Conservation (phyloP, 768 basidiomycete genomes). For the Agrocybe chaxingu region DNA sequence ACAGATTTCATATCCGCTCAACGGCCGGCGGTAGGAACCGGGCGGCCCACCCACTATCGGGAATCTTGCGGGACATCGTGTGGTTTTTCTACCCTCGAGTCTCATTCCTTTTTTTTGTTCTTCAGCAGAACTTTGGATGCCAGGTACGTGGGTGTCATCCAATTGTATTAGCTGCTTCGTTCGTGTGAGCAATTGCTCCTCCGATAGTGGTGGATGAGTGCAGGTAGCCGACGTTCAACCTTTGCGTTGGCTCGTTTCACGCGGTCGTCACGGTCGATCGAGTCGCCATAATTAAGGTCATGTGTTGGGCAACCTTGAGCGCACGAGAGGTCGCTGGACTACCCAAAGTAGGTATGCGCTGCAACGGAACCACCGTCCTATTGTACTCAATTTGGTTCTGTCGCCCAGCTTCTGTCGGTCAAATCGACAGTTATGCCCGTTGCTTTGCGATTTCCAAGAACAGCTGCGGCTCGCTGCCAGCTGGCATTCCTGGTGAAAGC, state of each 20-base stretch:
- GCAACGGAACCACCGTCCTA: too few relatives aligned
- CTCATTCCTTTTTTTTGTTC: conserved; percentile 4
- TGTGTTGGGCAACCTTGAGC: conserved; percentile 8
- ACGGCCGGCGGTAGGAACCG: too few relatives aligned
- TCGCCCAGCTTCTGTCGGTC: too few relatives aligned
- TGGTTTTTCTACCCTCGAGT: background rate
- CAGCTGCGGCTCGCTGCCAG: too few relatives aligned
- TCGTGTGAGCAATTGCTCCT: conserved; percentile 12
- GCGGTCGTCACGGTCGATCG: conserved; percentile 20
- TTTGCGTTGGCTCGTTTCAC: conserved; percentile 7
- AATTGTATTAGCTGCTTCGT: background rate
- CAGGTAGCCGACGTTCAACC: conserved; percentile 8
- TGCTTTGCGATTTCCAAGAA: too few relatives aligned
- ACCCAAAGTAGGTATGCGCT: background rate
- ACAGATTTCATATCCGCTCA: too few relatives aligned
- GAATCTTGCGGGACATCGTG: background rate
- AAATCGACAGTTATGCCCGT: too few relatives aligned
- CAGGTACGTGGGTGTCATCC: conserved; percentile 3
- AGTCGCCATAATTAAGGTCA: conserved; percentile 15
- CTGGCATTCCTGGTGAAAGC: too few relatives aligned
- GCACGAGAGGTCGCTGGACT: conserved; percentile 2
- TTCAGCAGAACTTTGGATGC: conserved; percentile 11
- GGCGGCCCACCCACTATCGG: background rate
- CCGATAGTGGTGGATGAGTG: conserved; percentile 1
- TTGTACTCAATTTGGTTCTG: too few relatives aligned